A percentile compares a stretch with the other conserved stretches of the same genome.
Evolutionary conservation across 192 early-diverging fungal species (phyloP).

Genomic region (Obelidium mucronatum): DNA sequence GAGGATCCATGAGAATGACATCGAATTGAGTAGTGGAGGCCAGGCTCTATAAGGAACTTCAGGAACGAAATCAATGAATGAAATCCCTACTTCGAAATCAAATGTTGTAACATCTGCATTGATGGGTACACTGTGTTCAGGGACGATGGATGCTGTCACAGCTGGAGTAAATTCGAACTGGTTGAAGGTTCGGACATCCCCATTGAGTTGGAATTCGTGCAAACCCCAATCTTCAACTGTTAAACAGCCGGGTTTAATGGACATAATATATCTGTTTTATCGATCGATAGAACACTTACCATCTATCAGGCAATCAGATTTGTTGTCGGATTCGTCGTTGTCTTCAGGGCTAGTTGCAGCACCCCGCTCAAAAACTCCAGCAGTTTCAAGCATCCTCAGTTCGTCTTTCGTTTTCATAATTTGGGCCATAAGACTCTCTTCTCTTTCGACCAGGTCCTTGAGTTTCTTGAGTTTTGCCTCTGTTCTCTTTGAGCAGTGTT

Average conservation of each 20-base stretch:
- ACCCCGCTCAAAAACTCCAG: neutral
- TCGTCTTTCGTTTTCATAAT: neutral
- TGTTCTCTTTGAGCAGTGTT: no score
- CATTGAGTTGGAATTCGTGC: no score
- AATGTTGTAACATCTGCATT: constrained; percentile 95
- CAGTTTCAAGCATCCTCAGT: neutral
- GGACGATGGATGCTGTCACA: neutral
- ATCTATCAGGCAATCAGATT: neutral
- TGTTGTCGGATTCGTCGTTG: neutral
- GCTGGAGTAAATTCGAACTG: neutral
- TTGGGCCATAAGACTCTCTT: neutral
- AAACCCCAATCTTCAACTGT: no score
- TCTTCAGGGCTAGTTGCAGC: no score
- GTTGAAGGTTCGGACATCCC: no score
- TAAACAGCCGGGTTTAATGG: no score
- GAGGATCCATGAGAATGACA: constrained; percentile 93
- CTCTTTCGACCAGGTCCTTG: neutral
- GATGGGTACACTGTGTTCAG: constrained; percentile 69
- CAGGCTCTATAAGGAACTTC: constrained; percentile 60
- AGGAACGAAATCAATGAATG: neutral
- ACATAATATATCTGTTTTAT: neutral
- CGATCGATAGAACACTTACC: neutral
- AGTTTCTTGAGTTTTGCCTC: neutral
- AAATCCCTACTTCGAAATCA: constrained; percentile 82
- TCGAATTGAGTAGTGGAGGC: constrained; percentile 89